Conservation (phyloP, 371 early-diverging fungal genomes). For the Syncephalis fuscata region DNA sequence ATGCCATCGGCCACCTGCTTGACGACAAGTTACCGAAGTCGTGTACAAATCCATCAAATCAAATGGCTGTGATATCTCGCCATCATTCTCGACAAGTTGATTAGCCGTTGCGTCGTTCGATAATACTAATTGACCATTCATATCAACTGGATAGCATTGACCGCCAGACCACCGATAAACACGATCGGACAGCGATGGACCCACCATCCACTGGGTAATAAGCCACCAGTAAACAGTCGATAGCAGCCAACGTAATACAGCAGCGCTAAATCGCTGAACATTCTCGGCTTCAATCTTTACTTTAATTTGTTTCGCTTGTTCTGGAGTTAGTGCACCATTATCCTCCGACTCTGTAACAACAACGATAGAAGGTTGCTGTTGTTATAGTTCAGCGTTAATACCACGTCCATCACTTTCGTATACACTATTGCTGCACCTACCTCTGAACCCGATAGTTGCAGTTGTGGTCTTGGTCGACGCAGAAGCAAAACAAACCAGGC, state of each 20-base stretch:
- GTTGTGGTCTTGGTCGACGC: not conserved
- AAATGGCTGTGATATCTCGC: too few species aligned
- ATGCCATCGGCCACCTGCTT: constrained; percentile 54
- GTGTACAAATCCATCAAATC: too few species aligned
- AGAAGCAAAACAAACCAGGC: not conserved
- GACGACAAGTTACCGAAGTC: constrained; percentile 23
- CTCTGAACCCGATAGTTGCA: too few species aligned
- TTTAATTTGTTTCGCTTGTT: not conserved
- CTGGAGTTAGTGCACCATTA: not conserved
- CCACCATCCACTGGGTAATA: constrained; percentile 70
- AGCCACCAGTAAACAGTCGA: constrained; percentile 68
- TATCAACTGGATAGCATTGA: constrained; percentile 15
- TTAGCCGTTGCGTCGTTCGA: too few species aligned
- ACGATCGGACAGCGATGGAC: constrained; percentile 69
- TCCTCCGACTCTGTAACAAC: constrained; percentile 7
- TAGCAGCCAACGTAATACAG: constrained; percentile 28
- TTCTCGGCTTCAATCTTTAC: constrained; percentile 2
- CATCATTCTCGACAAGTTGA: too few species aligned
- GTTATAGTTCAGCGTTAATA: too few species aligned
- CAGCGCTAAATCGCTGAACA: constrained; percentile 5
- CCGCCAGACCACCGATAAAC: constrained; percentile 58
- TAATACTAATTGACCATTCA: constrained; percentile 2
- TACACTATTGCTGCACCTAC: too few species aligned
- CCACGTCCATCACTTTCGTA: too few species aligned
- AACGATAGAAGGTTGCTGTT: too few species aligned